Evolutionary conservation across 345 rosid genomes (phyloP).

Genomic region (Populus pruinosa): DNA sequence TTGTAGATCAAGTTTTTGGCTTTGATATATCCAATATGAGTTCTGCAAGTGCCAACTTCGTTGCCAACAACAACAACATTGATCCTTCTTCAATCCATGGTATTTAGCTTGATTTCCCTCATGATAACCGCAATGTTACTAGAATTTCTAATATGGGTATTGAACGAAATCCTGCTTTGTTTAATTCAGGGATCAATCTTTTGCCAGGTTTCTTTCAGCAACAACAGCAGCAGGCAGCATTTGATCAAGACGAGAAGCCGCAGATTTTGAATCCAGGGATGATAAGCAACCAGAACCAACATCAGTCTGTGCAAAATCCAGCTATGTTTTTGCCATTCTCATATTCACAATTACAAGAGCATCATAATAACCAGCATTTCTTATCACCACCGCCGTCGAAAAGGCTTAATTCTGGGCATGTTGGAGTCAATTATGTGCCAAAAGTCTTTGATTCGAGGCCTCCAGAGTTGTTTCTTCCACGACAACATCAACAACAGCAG

Average conservation of each 20-base stretch:
- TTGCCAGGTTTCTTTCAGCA: constrained; percentile 26
- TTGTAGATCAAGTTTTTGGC: constrained; percentile 57
- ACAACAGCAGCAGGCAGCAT: constrained; percentile 18
- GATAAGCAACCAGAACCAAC: constrained; percentile 50
- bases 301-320: constrained; percentile 43
- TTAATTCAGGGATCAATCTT: constrained; percentile 16
- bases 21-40: constrained; percentile 36
- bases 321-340: constrained; percentile 45
- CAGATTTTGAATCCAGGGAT: constrained; percentile 47
- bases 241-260: constrained; percentile 39
- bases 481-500: constrained; percentile 40
- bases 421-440: constrained; percentile 19
- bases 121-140: constrained; percentile 16
- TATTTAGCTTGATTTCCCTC: constrained; percentile 31
- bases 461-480: constrained; percentile 39
- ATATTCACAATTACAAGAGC: constrained; percentile 40
- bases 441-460: constrained; percentile 19
- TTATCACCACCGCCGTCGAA: constrained; percentile 47
- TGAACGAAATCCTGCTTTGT: constrained; percentile 7
- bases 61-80: constrained; percentile 18
- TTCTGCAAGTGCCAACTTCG: constrained; percentile 16
- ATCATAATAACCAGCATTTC: constrained; percentile 29
- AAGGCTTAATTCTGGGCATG: constrained; percentile 27
- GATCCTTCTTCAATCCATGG: constrained; percentile 34
- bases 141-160: constrained; percentile 14